phyloP scores from a whole-genome alignment of 2,329 filamentous ascomycete species.

The Diaporthe nobilis region DNA sequence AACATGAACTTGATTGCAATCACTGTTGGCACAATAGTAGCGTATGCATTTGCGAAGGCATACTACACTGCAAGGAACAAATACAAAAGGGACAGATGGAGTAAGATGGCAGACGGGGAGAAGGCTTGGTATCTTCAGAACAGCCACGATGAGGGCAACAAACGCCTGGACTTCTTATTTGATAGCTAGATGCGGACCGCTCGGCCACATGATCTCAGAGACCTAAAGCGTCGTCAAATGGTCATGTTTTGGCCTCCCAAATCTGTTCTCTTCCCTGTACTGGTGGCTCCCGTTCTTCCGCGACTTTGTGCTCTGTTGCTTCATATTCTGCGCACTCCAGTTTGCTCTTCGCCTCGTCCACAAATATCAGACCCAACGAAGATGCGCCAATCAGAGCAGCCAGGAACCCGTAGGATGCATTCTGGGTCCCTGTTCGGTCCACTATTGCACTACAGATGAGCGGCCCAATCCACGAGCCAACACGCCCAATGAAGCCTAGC shows the following conservation, averaged over 20 bases:
- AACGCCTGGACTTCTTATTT: neutral
- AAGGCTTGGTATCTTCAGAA: neutral
- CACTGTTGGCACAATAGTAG: no score
- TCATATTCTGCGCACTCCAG: neutral
- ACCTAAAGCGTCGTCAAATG: no score
- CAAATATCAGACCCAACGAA: constrained; percentile 3
- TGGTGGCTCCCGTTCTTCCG: neutral
- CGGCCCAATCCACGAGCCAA: constrained; percentile 9
- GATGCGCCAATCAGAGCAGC: constrained; percentile 19
- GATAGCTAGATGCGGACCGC: neutral
- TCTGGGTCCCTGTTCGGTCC: constrained; percentile 7
- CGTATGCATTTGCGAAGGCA: no score
- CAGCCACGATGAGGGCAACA: neutral
- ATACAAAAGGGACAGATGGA: neutral
- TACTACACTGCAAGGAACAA: neutral
- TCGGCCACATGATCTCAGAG: no score
- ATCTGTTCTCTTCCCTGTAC: accelerated
- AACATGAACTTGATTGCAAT: no score
- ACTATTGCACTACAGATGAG: constrained; percentile 22
- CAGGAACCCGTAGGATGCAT: constrained; percentile 18
- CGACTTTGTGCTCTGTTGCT: neutral
- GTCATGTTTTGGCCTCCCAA: neutral
- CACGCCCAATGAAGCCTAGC: neutral
- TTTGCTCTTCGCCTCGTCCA: constrained; percentile 16
- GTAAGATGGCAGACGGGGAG: neutral